A percentile compares a stretch with the other conserved stretches of the same genome.
Conservation (phyloP, 177 flowering plant species). For the Telopea speciosissima region DNA sequence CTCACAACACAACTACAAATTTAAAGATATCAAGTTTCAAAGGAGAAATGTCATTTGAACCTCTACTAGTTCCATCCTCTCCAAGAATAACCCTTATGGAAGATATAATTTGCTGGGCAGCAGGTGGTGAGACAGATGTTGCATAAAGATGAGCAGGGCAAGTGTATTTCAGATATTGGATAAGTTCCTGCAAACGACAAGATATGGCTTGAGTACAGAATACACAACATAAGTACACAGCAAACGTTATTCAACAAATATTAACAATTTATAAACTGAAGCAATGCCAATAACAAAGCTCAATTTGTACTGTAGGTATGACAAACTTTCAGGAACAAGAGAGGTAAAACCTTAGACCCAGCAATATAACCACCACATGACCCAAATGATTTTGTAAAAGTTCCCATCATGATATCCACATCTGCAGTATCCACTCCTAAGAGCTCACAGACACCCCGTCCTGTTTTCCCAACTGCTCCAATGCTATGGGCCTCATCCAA, state of each 20-base stretch:
- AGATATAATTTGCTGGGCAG: conserved; percentile 72
- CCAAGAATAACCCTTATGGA: conserved; percentile 64
- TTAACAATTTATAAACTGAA: neutral
- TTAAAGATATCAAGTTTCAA: neutral
- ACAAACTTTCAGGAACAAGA: neutral
- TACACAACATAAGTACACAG: neutral
- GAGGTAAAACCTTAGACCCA: conserved; percentile 55
- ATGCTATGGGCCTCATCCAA: conserved; percentile 99
- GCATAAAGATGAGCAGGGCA: conserved; percentile 98
- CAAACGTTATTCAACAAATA: neutral
- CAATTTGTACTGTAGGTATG: neutral
- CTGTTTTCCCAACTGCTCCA: conserved; percentile 82
- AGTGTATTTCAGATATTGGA: conserved; percentile 64
- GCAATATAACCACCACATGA: conserved; percentile 83
- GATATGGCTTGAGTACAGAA: conserved; percentile 1
- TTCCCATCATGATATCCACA: conserved; percentile 83
- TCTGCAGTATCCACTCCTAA: conserved; percentile 74
- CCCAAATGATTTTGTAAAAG: conserved; percentile 77
- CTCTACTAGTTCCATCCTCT: conserved; percentile 75
- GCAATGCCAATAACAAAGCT: neutral
- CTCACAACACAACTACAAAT: neutral
- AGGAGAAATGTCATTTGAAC: conserved; percentile 18
- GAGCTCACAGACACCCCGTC: conserved; percentile 76
- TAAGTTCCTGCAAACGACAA: conserved; percentile 60
- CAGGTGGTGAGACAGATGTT: conserved; percentile 91